These are phyloP conservation scores for Phoma sp. DNA, from an alignment of 2,329 filamentous ascomycete genomes.

Conservation along the genomic window DNA sequence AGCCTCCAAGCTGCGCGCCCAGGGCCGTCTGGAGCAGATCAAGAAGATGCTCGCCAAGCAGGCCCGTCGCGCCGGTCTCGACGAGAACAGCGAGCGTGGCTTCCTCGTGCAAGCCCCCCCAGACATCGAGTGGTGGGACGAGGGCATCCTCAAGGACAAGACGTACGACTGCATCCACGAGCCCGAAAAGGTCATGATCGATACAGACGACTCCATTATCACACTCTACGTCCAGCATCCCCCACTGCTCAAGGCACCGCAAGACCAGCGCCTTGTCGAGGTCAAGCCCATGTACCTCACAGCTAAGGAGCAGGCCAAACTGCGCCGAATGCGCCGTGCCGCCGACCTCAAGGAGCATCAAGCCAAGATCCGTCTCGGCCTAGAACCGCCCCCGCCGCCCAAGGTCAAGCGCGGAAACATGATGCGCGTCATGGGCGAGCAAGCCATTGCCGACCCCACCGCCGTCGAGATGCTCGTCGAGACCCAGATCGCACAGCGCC, in stretches of 20 bases:
- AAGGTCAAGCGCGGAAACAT: conserved; percentile 98
- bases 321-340: conserved; percentile 87
- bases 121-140: conserved; percentile 97
- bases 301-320: conserved; percentile 85
- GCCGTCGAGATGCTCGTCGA: conserved; percentile 95
- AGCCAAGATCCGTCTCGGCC: conserved; percentile 89
- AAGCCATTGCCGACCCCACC: conserved; percentile 93
- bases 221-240: conserved; percentile 93
- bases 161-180: conserved; percentile 76
- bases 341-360: conserved; percentile 95
- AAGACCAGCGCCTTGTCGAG: conserved; percentile 79
- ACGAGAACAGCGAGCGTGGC: conserved; percentile 91
- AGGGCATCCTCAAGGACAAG: conserved; percentile 77
- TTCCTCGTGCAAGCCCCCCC: conserved; percentile 86
- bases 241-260: conserved; percentile 86
- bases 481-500: conserved; percentile 86
- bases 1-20: conserved; percentile 84
- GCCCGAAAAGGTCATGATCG: conserved; percentile 72
- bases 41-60: conserved; percentile 90
- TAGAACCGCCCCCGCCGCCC: conserved; percentile 87
- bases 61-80: conserved; percentile 87
- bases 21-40: conserved; percentile 89
- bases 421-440: conserved; percentile 94
- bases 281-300: conserved; percentile 94
- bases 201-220: conserved; percentile 81